Conservation (phyloP, 768 basidiomycete species). For the Pleurotus ostreatus region DNA sequence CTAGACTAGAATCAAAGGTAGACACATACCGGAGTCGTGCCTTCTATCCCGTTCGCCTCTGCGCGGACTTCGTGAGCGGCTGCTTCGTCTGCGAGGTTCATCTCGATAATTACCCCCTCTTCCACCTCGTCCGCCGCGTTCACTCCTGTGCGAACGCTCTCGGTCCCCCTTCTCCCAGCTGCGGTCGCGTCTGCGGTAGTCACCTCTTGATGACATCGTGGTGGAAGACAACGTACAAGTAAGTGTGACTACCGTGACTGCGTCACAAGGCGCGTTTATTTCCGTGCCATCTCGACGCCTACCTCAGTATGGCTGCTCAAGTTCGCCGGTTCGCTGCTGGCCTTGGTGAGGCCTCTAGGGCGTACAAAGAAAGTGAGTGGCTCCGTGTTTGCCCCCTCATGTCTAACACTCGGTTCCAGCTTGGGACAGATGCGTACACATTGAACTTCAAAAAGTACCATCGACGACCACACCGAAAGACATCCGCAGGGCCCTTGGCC, state of each 20-base stretch:
- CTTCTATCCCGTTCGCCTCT: slow-evolving; percentile 37
- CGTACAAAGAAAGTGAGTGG: too few species aligned
- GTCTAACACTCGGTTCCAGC: slow-evolving; percentile 9
- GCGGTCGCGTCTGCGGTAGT: slow-evolving; percentile 49
- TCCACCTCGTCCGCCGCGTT: slow-evolving; percentile 28
- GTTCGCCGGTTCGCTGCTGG: slow-evolving; percentile 4
- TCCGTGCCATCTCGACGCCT: not conserved
- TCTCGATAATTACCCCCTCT: slow-evolving; percentile 35
- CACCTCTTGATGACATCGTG: slow-evolving; percentile 54
- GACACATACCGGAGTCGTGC: slow-evolving; percentile 18
- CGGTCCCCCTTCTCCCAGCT: slow-evolving; percentile 62
- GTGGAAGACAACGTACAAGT: not conserved
- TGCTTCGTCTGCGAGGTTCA: slow-evolving; percentile 28
- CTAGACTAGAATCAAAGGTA: not conserved
- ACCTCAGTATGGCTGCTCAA: not conserved
- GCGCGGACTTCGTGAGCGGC: slow-evolving; percentile 47
- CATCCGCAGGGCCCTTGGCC: slow-evolving; percentile 40
- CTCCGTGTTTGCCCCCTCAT: too few species aligned
- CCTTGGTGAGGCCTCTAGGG: too few species aligned
- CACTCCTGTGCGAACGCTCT: slow-evolving; percentile 27
- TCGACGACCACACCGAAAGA: slow-evolving; percentile 51
- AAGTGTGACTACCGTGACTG: slow-evolving; percentile 6
- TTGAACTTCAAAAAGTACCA: slow-evolving; percentile 48
- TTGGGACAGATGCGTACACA: slow-evolving; percentile 29
- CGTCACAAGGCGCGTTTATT: not conserved